phyloP scores from a whole-genome alignment of 352 stramenopile species.

The Globisporangium spinosum region DNA sequence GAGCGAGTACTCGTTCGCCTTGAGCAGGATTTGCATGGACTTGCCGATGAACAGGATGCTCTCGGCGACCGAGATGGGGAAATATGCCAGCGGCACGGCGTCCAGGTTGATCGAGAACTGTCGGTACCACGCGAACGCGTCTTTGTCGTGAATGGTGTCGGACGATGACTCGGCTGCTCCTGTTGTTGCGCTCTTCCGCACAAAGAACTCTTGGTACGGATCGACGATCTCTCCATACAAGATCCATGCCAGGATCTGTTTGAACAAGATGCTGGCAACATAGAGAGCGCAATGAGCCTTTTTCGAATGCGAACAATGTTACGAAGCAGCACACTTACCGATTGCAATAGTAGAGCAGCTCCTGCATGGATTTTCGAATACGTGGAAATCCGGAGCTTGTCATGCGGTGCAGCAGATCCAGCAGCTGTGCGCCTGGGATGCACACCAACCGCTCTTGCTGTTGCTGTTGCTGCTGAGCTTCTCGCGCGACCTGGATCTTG shows the following conservation, averaged over 20 bases:
- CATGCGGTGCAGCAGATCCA: constrained; percentile 40
- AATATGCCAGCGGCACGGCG: constrained; percentile 57
- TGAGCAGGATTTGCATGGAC: constrained; percentile 50
- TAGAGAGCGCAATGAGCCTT: not conserved
- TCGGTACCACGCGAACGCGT: constrained; percentile 35
- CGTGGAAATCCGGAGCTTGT: constrained; percentile 58
- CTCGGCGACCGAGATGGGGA: constrained; percentile 51
- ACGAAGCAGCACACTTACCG: constrained; percentile 26
- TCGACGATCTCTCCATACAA: constrained; percentile 66
- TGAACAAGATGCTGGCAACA: constrained; percentile 50
- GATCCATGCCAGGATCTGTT: constrained; percentile 85
- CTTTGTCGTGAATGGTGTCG: constrained; percentile 5
- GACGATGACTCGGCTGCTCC: not conserved
- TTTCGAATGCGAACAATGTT: not conserved
- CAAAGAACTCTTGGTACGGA: constrained; percentile 74
- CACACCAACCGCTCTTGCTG: constrained; percentile 4
- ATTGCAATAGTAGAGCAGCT: constrained; percentile 51
- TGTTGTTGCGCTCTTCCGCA: constrained; percentile 26
- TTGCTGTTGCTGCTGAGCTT: not conserved
- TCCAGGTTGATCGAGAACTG: constrained; percentile 54
- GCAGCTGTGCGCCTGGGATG: constrained; percentile 34
- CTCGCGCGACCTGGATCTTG: constrained; percentile 20
- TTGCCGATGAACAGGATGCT: constrained; percentile 72
- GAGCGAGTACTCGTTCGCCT: constrained; percentile 41
- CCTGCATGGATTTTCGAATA: constrained; percentile 48